Evolutionary conservation across 2,329 filamentous ascomycete species (phyloP).

Genomic region (Pestalotiopsis sp.): DNA sequence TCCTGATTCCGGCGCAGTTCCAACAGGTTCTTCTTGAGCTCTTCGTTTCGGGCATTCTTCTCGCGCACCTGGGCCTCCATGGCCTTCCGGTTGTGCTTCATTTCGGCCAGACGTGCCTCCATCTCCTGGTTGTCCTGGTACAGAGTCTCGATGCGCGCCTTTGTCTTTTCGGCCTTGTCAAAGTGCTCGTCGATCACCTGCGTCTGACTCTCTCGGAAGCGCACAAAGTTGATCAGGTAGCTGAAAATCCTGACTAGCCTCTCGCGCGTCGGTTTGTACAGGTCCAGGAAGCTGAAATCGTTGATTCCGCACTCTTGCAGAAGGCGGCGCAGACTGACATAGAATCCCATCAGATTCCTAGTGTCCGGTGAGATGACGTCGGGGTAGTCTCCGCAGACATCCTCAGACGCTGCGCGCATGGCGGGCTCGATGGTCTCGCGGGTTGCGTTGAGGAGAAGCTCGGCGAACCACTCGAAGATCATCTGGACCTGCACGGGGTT

Average conservation of each 20-base stretch:
- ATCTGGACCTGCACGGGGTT: constrained; percentile 94
- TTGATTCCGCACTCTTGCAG: constrained; percentile 87
- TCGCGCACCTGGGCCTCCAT: constrained; percentile 83
- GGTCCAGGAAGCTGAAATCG: constrained; percentile 91
- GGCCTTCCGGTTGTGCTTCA: constrained; percentile 77
- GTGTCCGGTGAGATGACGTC: constrained; percentile 89
- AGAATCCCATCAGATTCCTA: constrained; percentile 95
- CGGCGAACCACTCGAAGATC: constrained; percentile 97
- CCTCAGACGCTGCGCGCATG: constrained; percentile 89
- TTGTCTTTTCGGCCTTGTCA: constrained; percentile 86
- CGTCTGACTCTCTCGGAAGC: constrained; percentile 93
- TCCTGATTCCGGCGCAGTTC: constrained; percentile 84
- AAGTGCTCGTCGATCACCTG: constrained; percentile 89
- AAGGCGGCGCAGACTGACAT: constrained; percentile 78
- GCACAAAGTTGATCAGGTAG: constrained; percentile 98
- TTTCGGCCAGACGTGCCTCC: constrained; percentile 76
- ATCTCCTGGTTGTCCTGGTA: constrained; percentile 87
- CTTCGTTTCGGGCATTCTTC: constrained; percentile 84
- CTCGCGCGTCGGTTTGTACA: constrained; percentile 88
- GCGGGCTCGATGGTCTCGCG: constrained; percentile 92
- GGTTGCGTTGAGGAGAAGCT: constrained; percentile 90
- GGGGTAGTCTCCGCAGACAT: constrained; percentile 80
- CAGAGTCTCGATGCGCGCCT: constrained; percentile 83
- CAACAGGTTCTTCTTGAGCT: constrained; percentile 79
- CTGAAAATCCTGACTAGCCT: constrained; percentile 94